These are phyloP conservation scores for Cryptococcus sp. DNA, from an alignment of 1,284 basidiomycete genomes.

Conservation along the genomic window DNA sequence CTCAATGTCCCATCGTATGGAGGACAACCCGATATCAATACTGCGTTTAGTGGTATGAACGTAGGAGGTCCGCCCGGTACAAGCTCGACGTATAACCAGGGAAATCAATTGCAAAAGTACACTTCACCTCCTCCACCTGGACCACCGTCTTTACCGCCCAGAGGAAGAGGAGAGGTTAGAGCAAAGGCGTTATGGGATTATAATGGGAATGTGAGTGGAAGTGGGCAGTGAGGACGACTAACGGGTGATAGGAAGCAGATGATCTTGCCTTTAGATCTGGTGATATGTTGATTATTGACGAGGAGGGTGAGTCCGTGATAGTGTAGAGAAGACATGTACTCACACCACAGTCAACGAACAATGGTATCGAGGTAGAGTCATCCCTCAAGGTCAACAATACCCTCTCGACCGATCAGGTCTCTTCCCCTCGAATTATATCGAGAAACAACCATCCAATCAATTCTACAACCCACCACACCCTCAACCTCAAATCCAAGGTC, in stretches of 20 bases:
- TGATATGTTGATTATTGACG: conserved; percentile 39
- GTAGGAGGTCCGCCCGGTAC: neutral
- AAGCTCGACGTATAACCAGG: conserved; percentile 1
- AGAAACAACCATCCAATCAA: conserved; percentile 20
- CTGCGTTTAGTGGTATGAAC: conserved; percentile 5
- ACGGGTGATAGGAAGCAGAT: conserved; percentile 22
- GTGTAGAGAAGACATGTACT: neutral
- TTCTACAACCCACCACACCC: conserved; percentile 12
- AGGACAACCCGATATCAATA: conserved; percentile 2
- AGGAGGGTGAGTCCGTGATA: conserved; percentile 29
- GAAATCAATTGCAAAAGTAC: conserved; percentile 7
- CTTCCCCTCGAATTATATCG: conserved; percentile 42
- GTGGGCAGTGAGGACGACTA: neutral
- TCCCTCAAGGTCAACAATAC: conserved; percentile 24
- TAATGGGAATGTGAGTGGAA: conserved; percentile 25
- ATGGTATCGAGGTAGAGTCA: conserved; percentile 40
- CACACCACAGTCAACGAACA: conserved; percentile 34
- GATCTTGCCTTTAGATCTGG: conserved; percentile 39
- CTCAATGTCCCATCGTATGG: conserved; percentile 7
- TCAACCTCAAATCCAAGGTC: neutral
- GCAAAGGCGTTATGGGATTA: conserved; percentile 44
- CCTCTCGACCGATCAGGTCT: conserved; percentile 31
- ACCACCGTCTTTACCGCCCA: conserved; percentile 16
- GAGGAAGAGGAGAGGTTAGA: conserved; percentile 14
- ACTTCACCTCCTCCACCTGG: neutral